These are phyloP conservation scores for Podila horticola DNA, from an alignment of 192 early-diverging fungal species.

Conservation along the genomic window DNA sequence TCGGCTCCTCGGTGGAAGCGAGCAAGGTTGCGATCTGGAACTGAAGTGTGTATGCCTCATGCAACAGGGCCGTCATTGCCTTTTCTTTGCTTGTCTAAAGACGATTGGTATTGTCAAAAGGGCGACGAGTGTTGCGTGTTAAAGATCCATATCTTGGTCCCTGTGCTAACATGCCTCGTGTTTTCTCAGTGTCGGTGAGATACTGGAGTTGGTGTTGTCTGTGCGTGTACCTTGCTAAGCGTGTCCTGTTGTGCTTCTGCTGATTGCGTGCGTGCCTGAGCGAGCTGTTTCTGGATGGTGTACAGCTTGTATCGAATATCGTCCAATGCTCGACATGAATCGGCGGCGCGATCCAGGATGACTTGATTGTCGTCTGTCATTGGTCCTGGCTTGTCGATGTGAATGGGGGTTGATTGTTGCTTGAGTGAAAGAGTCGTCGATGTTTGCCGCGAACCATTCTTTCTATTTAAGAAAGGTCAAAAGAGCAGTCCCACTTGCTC, in stretches of 20 bases:
- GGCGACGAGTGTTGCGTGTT: no score
- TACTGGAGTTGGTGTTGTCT: neutral
- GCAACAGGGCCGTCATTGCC: constrained; percentile 10
- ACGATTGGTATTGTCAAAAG: no score
- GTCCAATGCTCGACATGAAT: constrained; percentile 34
- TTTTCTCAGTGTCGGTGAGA: no score
- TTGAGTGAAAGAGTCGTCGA: neutral
- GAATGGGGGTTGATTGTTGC: neutral
- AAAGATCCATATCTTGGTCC: no score
- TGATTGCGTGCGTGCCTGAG: neutral
- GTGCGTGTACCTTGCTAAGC: neutral
- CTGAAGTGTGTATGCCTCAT: constrained; percentile 40
- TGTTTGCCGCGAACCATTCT: no score
- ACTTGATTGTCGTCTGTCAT: constrained; percentile 25
- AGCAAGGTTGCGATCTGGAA: constrained; percentile 47
- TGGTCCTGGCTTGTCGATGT: neutral
- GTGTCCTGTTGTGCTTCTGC: neutral
- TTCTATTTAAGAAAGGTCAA: no score
- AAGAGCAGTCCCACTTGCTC: no score
- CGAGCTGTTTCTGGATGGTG: constrained; percentile 29
- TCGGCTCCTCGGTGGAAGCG: constrained; percentile 38
- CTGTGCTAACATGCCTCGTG: no score
- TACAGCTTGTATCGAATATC: constrained; percentile 23
- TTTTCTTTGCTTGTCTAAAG: constrained; percentile 15
- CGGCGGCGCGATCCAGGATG: constrained; percentile 35